Percentiles rank a stretch among this genome's conserved stretches.
These are phyloP conservation scores for Zymoseptoria ardabiliae DNA, from an alignment of 2,329 filamentous ascomycete genomes.

Conservation along the genomic window DNA sequence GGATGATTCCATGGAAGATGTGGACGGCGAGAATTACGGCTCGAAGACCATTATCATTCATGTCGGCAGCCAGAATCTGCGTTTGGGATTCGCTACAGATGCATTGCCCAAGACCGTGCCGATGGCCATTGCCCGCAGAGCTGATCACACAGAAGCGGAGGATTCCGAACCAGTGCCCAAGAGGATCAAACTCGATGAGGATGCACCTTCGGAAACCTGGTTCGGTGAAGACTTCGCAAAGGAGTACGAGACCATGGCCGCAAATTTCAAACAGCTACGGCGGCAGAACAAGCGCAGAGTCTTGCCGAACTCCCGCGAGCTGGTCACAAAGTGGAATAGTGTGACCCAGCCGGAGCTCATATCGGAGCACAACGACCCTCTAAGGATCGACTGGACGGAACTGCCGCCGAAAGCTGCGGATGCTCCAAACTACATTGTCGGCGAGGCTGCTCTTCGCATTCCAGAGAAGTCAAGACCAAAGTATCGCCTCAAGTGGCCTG, in stretches of 20 bases:
- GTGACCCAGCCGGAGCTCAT: slow-evolving; percentile 78
- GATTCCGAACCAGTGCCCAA: slow-evolving; percentile 72
- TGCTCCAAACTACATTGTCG: slow-evolving; percentile 72
- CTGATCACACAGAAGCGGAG: slow-evolving; percentile 73
- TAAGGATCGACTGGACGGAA: slow-evolving; percentile 94
- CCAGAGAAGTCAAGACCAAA: slow-evolving; percentile 82
- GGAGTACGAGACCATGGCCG: slow-evolving; percentile 71
- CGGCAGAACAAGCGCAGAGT: slow-evolving; percentile 89
- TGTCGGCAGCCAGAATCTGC: slow-evolving; percentile 87
- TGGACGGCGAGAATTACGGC: slow-evolving; percentile 56
- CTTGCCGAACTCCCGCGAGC: slow-evolving; percentile 91
- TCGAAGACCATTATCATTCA: slow-evolving; percentile 94
- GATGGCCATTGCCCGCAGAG: slow-evolving; percentile 80
- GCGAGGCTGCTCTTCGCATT: slow-evolving; percentile 73
- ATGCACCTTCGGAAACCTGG: slow-evolving; percentile 63
- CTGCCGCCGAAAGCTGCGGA: slow-evolving; percentile 52
- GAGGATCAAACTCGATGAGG: slow-evolving; percentile 54
- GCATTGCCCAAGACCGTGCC: slow-evolving; percentile 89
- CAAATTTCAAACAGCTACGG: slow-evolving; percentile 84
- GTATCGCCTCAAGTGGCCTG: slow-evolving; percentile 89
- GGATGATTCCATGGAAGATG: slow-evolving; percentile 53
- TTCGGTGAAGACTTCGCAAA: slow-evolving; percentile 75
- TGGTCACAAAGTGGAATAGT: slow-evolving; percentile 90
- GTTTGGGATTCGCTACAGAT: slow-evolving; percentile 92
- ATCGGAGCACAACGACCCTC: slow-evolving; percentile 85